A percentile compares a stretch with the other conserved stretches of the same genome.
phyloP scores from a whole-genome alignment of 176 grass and related monocot genomes.

The Cenchrus purpureus region DNA sequence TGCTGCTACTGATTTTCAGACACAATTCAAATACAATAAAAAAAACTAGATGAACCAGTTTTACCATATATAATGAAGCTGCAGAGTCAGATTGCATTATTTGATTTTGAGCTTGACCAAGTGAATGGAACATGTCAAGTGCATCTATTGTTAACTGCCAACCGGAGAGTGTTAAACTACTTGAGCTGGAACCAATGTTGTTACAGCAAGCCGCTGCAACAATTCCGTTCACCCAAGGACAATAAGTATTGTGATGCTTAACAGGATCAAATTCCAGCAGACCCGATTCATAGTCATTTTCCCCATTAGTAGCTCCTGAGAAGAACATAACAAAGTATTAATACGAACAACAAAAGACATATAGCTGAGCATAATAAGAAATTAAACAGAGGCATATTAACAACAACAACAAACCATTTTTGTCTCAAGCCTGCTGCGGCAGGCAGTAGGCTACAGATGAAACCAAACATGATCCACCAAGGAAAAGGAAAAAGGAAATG shows the following conservation, averaged over 20 bases:
- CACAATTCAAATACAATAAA: background rate
- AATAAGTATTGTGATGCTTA: conserved; percentile 92
- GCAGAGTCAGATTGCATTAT: conserved; percentile 93
- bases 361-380: background rate
- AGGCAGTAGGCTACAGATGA: background rate
- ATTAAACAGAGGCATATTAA: background rate
- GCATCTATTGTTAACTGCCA: conserved; percentile 96
- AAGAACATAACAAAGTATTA: conserved; percentile 36
- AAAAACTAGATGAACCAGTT: conserved; percentile 12
- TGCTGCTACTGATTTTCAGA: background rate
- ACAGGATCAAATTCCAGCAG: conserved; percentile 87
- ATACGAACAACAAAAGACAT: conserved; percentile 7
- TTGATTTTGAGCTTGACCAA: conserved; percentile 87
- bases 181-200: conserved; percentile 55
- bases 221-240: conserved; percentile 94
- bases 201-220: conserved; percentile 79
- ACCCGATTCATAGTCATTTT: conserved; percentile 76
- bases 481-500: background rate
- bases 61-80: conserved; percentile 94
- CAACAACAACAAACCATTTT: background rate
- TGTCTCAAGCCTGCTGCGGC: background rate
- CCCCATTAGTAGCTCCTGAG: conserved; percentile 79
- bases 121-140: conserved; percentile 75
- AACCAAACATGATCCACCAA: background rate
- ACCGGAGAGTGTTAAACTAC: conserved; percentile 64